Percentiles rank a stretch among this genome's conserved stretches.
Evolutionary conservation across 2,329 filamentous ascomycete genomes (phyloP).

Genomic region (Thielaviopsis ethacetica): DNA sequence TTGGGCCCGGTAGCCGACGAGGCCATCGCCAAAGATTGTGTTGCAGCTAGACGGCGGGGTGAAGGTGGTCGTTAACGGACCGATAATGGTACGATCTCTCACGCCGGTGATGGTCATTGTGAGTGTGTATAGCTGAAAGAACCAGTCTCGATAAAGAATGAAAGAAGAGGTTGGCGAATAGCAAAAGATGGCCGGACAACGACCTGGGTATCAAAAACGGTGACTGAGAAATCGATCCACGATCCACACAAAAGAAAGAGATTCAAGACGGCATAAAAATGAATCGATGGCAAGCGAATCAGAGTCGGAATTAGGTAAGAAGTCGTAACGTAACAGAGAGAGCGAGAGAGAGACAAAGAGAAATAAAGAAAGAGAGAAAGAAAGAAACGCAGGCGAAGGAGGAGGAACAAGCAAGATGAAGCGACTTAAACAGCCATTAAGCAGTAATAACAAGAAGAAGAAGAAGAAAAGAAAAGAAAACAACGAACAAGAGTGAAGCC

Average conservation of each 20-base stretch:
- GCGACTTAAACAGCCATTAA: not conserved
- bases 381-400: not conserved
- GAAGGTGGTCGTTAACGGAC: slow-evolving; percentile 14
- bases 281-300: not conserved
- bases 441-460: not conserved
- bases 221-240: not conserved
- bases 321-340: too few species aligned
- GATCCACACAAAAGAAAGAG: not conserved
- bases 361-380: not conserved
- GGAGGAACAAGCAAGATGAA: not conserved
- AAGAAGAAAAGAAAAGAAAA: slow-evolving; percentile 1
- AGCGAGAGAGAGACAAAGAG: not conserved
- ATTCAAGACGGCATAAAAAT: not conserved
- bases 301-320: not conserved
- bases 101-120: slow-evolving; percentile 10
- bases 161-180: not conserved
- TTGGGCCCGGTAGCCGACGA: slow-evolving; percentile 8
- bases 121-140: not conserved
- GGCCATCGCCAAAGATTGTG: slow-evolving; percentile 9
- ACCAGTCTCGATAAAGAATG: not conserved
- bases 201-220: not conserved
- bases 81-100: slow-evolving; percentile 10
- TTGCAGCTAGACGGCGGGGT: slow-evolving; percentile 11
- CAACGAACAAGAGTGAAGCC: not conserved
- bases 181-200: not conserved